Evolutionary conservation across 208 protist genomes (phyloP).

Genomic region (Trypanosoma boissoni): DNA sequence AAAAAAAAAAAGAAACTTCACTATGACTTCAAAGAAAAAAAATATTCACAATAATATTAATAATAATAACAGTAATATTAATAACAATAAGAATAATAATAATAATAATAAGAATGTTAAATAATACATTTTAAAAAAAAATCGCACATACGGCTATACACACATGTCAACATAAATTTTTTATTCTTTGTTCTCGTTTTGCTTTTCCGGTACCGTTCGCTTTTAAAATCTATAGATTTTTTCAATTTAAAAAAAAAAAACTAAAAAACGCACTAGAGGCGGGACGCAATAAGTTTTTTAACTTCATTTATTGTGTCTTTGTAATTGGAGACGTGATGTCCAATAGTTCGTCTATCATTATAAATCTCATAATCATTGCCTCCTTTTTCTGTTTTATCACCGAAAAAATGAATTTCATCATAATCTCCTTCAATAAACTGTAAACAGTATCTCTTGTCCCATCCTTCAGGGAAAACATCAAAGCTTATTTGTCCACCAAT

Average conservation of each 20-base stretch:
- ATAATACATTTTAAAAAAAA: too few relatives aligned
- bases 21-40: not conserved
- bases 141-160: not conserved
- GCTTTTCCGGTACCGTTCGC: too few relatives aligned
- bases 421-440: constrained; percentile 95
- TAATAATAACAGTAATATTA: too few relatives aligned
- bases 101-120: too few relatives aligned
- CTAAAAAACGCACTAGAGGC: too few relatives aligned
- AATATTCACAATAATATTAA: too few relatives aligned
- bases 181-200: too few relatives aligned
- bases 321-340: constrained; percentile 93
- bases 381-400: constrained; percentile 98
- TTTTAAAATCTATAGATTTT: not conserved
- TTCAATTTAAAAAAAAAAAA: constrained; percentile 7
- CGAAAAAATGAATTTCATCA: constrained; percentile 99
- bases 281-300: constrained; percentile 60
- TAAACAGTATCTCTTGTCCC: constrained; percentile 99
- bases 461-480: constrained; percentile 99
- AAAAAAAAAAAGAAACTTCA: constrained; percentile 3
- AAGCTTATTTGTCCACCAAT: constrained; percentile 99
- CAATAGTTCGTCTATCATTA: constrained; percentile 78
- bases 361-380: constrained; percentile 99
- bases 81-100: too few relatives aligned
- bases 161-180: not conserved
- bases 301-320: constrained; percentile 95